Evolutionary conservation across 495 filamentous ascomycete genomes (phyloP).

Genomic region (Penicillium crystallinum): DNA sequence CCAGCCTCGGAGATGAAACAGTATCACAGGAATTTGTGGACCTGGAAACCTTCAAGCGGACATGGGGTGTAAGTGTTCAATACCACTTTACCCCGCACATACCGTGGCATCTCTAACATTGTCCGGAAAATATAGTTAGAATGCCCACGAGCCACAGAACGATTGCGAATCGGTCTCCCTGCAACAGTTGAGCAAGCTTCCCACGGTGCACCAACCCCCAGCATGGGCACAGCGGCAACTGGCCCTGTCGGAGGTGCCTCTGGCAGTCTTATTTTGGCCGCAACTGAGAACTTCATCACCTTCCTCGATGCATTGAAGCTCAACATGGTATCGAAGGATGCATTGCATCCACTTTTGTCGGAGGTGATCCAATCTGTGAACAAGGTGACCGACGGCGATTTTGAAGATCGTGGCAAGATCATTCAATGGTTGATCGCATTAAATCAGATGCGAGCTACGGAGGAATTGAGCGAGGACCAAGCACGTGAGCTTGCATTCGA

Average conservation of each 20-base stretch:
- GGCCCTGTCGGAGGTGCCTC: constrained; percentile 48
- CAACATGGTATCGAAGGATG: constrained; percentile 87
- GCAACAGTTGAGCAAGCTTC: constrained; percentile 56
- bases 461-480: constrained; percentile 84
- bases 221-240: constrained; percentile 34
- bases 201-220: constrained; percentile 34
- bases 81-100: not conserved
- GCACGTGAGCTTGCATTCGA: constrained; percentile 81
- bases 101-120: constrained; percentile 3
- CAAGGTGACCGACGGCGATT: constrained; percentile 88
- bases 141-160: constrained; percentile 88
- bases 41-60: constrained; percentile 86
- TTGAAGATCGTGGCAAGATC: constrained; percentile 92
- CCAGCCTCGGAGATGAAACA: constrained; percentile 79
- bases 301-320: constrained; percentile 91
- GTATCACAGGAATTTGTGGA: constrained; percentile 79
- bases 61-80: constrained; percentile 70
- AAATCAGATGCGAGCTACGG: constrained; percentile 94
- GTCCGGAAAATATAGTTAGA: constrained; percentile 59
- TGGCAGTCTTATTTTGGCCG: constrained; percentile 72
- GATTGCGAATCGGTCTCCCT: constrained; percentile 82
- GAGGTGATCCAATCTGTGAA: constrained; percentile 96
- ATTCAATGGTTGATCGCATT: constrained; percentile 96
- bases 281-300: constrained; percentile 97
- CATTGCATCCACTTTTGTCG: constrained; percentile 84